These are phyloP conservation scores for Zarea fungicola DNA, from an alignment of 2,329 filamentous ascomycete species.

Conservation along the genomic window DNA sequence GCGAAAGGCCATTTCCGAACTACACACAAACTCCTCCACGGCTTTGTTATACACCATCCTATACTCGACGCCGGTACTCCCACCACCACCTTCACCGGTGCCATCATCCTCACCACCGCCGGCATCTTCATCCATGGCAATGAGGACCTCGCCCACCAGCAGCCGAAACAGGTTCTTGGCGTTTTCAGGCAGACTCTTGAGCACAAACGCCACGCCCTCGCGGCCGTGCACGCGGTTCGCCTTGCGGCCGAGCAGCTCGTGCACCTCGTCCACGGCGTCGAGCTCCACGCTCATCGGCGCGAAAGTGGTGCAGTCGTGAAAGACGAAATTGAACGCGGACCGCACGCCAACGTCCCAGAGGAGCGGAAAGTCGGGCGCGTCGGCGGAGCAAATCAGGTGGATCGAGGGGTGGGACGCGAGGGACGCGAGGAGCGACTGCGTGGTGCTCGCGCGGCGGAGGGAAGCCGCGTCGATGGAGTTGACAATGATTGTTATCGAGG, in stretches of 20 bases:
- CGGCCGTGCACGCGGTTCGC: conserved; percentile 77
- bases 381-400: conserved; percentile 71
- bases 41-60: conserved; percentile 90
- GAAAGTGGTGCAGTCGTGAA: conserved; percentile 94
- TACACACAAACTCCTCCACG: conserved; percentile 94
- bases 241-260: conserved; percentile 77
- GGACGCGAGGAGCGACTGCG: conserved; percentile 69
- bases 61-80: conserved; percentile 74
- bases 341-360: conserved; percentile 88
- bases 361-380: conserved; percentile 80
- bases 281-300: conserved; percentile 65
- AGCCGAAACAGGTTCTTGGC: conserved; percentile 82
- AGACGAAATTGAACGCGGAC: conserved; percentile 77
- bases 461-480: conserved; percentile 81
- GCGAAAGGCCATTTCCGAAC: conserved; percentile 91
- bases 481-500: conserved; percentile 62
- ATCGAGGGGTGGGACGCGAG: conserved; percentile 70
- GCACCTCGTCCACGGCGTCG: conserved; percentile 85
- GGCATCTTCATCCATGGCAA: conserved; percentile 59
- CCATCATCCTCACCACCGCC: conserved; percentile 39
- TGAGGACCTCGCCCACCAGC: conserved; percentile 77
- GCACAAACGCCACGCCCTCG: conserved; percentile 86
- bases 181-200: conserved; percentile 87
- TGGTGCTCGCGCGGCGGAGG: conserved; percentile 55
- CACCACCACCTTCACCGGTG: conserved; percentile 39